Evolutionary conservation across 768 basidiomycete species (phyloP), one percentile per base, ranked within the genome.

Genomic region (Vararia minispora): DNA sequence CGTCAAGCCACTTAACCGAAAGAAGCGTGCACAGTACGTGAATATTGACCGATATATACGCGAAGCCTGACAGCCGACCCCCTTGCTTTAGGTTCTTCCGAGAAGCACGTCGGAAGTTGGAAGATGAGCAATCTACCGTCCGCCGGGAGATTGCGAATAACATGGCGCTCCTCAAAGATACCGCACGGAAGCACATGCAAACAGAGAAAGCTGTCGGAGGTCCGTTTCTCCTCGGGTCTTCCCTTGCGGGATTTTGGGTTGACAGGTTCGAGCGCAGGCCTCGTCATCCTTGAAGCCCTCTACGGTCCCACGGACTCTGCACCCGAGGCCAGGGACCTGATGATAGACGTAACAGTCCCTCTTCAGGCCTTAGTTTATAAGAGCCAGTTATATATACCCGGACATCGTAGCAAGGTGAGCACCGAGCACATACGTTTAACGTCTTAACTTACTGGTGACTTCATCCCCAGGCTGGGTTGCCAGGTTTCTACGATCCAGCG

Each of bases 401-500:
- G 76, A 36, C 78, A 76, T 32, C 66, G 79, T 50, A 65, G 74
- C 33, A 94, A 92, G 71, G 83, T 86, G 51, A 48, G 64, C 43
- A 17, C 33, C 14, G 17, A 35, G 17, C 5, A 12, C 12, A 34
- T 16, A 16, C 20, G 30, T 24, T 25, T 33, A 13, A 18, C 41
- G 28, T 37, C 35, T 29, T 28, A 25, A 20, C 41, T 54, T 29
- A 13, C 13, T 29, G 13, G 13, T 29, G 28, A 29, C 28, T 40
- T 17, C 37, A 40, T 42, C 25, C 37, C 26, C 47, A 83, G 84
- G 64, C 76, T 42, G 71, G 75, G 20, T 65, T 94, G 28, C 78
- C 86, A 52, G 89, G 89, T n/a, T 90, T 95, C 63, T 78, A 74
- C 53, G 89, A 94, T 61, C 83, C 85, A 40, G 77, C 79, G 13